A percentile compares a stretch with the other conserved stretches of the same genome.
These are phyloP conservation scores for Pythium aristosporum DNA, from an alignment of 352 stramenopile genomes.

Conservation along the genomic window DNA sequence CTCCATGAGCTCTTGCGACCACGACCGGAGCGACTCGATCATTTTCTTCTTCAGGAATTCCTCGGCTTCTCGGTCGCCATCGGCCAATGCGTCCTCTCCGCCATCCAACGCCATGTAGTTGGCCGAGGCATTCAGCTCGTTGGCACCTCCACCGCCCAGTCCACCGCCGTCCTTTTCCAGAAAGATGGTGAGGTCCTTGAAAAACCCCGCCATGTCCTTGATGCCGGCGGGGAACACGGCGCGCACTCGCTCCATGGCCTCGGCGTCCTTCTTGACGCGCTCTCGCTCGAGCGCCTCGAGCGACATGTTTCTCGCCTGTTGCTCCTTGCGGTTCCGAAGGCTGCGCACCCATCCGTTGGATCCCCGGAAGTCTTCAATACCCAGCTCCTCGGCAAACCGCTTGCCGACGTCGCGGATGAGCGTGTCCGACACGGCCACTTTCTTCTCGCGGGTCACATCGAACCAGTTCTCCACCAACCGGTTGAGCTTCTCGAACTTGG, in stretches of 20 bases:
- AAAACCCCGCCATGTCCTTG: constrained; percentile 73
- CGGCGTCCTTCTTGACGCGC: constrained; percentile 64
- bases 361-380: constrained; percentile 70
- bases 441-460: constrained; percentile 75
- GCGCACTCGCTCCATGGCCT: constrained; percentile 76
- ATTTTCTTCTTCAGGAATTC: constrained; percentile 78
- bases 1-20: constrained; percentile 74
- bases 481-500: constrained; percentile 85
- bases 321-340: constrained; percentile 76
- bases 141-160: background rate
- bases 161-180: constrained; percentile 58
- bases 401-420: constrained; percentile 77
- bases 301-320: constrained; percentile 50
- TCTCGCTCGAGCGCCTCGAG: constrained; percentile 57
- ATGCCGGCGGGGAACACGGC: constrained; percentile 62
- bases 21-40: constrained; percentile 61
- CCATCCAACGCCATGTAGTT: constrained; percentile 9
- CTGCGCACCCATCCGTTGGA: constrained; percentile 83
- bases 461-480: constrained; percentile 83
- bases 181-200: constrained; percentile 72
- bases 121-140: background rate
- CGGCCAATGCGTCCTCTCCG: constrained; percentile 4
- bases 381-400: constrained; percentile 67
- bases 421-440: constrained; percentile 65
- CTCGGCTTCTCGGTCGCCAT: constrained; percentile 38